A percentile compares a stretch with the other conserved stretches of the same genome.
Conservation (phyloP, 805 yeast genomes). For the Saccharomycopsis sp. region DNA sequence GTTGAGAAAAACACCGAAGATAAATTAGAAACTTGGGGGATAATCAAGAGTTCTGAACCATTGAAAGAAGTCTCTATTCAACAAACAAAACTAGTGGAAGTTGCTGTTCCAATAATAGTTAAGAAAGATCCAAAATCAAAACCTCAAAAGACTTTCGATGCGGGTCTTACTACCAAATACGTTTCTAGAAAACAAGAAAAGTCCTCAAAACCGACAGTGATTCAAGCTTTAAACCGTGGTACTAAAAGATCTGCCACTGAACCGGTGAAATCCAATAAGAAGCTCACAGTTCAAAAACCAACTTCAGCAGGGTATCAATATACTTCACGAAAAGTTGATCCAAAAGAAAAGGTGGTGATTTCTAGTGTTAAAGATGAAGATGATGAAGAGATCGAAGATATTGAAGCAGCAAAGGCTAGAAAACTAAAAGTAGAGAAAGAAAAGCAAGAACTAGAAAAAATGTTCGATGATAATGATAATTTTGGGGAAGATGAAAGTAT, state of each 20-base stretch:
- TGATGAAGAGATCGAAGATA: slow-evolving; percentile 4
- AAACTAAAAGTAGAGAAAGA: slow-evolving; percentile 2
- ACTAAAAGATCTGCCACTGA: not conserved
- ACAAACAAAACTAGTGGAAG: too few species aligned
- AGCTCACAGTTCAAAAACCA: not conserved
- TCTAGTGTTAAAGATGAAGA: slow-evolving; percentile 4
- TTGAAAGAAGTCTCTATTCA: not conserved
- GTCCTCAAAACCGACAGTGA: not conserved
- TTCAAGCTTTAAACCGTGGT: not conserved
- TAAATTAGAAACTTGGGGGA: slow-evolving; percentile 17
- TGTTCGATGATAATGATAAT: slow-evolving; percentile 18
- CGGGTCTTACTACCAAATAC: too few species aligned
- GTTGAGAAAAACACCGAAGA: not conserved
- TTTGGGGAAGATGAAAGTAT: slow-evolving; percentile 1
- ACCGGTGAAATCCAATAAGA: not conserved
- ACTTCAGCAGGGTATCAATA: slow-evolving; percentile 7
- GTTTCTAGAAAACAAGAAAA: slow-evolving; percentile 2
- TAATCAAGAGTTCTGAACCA: slow-evolving; percentile 18
- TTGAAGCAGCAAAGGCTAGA: not conserved
- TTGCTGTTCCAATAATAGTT: too few species aligned
- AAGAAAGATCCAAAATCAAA: too few species aligned
- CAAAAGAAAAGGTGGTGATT: slow-evolving; percentile 10
- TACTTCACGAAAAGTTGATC: slow-evolving; percentile 11
- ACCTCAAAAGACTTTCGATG: too few species aligned
- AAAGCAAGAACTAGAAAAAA: slow-evolving; percentile 9